Base-by-base conservation (phyloP, 495 filamentous ascomycete genomes). In the Cladorrhinum samala region DNA sequence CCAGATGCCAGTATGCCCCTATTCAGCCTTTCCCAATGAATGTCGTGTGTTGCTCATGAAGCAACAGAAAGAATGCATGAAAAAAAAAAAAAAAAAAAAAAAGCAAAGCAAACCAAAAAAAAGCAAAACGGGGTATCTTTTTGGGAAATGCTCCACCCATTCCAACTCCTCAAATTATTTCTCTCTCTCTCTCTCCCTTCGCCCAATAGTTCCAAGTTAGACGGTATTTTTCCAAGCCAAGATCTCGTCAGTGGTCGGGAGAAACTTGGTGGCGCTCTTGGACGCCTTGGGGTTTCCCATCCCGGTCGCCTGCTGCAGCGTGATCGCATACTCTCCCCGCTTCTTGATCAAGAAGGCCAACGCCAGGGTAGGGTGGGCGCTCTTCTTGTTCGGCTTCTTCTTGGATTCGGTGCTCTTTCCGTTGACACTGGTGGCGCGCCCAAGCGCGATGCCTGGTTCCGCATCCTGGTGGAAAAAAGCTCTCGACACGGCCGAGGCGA, bases 161-260 rank as follows among this genome's bases (percentile, higher is more conserved):
- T n/a, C n/a, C n/a, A n/a, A n/a, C n/a, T n/a, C n/a, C n/a, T n/a
- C n/a, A n/a, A n/a, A n/a, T n/a, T n/a, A n/a, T n/a, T n/a, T n/a
- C n/a, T n/a, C n/a, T n/a, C n/a, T n/a, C n/a, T n/a, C n/a, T n/a
- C n/a, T n/a, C n/a, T n/a, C n/a, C n/a, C n/a, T n/a, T n/a, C n/a
- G n/a, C n/a, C n/a, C n/a, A n/a, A n/a, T n/a, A n/a, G n/a, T n/a
- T n/a, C n/a, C n/a, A n/a, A n/a, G n/a, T n/a, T n/a, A n/a, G n/a
- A n/a, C n/a, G n/a, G n/a, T n/a, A n/a, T n/a, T n/a, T n/a, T 58
- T 68, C 65, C 65, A 68, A 54, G 60, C 60, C 65, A 66, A 48
- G 4, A 68, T 66, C 58, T 68, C 65, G 60, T 46, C 58, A 11
- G 63, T 66, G 8, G 46, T 64, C 11, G 65, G 65, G 56, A 66